A percentile compares a stretch with the other conserved stretches of the same genome.
phyloP scores from a whole-genome alignment of 495 filamentous ascomycete genomes.

The Friedmanniomyces endolithicus region DNA sequence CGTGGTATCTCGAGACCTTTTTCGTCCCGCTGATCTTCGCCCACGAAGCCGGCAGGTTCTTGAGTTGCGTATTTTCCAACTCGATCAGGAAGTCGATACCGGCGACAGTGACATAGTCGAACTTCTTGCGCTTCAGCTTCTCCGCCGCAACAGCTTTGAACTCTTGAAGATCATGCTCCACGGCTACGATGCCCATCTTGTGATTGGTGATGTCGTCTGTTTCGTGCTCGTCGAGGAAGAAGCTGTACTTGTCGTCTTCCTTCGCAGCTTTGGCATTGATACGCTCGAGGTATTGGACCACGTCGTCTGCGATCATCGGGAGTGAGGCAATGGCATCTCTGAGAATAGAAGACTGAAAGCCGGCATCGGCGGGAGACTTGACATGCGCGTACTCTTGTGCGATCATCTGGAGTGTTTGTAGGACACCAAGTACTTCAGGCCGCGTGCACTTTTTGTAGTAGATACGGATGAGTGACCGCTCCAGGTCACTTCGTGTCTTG shows the following conservation, averaged over 20 bases:
- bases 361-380: constrained; percentile 51
- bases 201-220: constrained; percentile 73
- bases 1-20: constrained; percentile 84
- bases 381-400: constrained; percentile 58
- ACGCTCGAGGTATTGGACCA: constrained; percentile 62
- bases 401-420: constrained; percentile 77
- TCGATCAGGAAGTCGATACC: constrained; percentile 94
- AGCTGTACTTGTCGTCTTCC: constrained; percentile 81
- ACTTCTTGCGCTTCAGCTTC: constrained; percentile 56
- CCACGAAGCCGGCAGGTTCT: constrained; percentile 86
- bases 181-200: constrained; percentile 81
- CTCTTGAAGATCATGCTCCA: constrained; percentile 73
- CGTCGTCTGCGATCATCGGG: constrained; percentile 58
- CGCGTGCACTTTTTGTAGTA: constrained; percentile 81
- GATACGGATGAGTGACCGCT: constrained; percentile 84
- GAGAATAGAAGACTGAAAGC: constrained; percentile 61
- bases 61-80: constrained; percentile 67
- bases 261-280: constrained; percentile 78
- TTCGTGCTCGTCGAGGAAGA: constrained; percentile 80
- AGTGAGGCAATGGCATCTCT: constrained; percentile 61
- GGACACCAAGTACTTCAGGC: constrained; percentile 70
- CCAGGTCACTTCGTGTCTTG: constrained; percentile 68
- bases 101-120: constrained; percentile 66
- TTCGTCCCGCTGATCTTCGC: constrained; percentile 89
- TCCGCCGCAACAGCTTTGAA: constrained; percentile 59